Evolutionary conservation across 805 yeast species (phyloP), one percentile per base, ranked within the genome.

Genomic region (Cyberlindnera samutprakarnensis): DNA sequence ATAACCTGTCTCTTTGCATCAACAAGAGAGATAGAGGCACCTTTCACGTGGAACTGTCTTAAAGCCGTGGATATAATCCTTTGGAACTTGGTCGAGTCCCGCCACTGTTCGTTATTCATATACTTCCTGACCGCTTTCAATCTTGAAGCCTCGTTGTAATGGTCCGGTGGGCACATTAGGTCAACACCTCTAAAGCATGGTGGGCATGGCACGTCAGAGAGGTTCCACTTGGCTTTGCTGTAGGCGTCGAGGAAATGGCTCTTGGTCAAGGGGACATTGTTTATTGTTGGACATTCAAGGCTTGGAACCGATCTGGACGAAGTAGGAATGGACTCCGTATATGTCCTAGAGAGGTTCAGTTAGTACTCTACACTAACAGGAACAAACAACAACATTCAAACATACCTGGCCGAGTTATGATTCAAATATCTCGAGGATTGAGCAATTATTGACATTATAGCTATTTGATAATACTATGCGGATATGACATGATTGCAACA

Each of bases 1-100:
- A 76, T 62, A 8, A 65, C 36, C 27, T 74, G 80, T 27, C 59
- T 58, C 13, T 57, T 57, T 9, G 64, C 49, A 32, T 68, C 71
- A 7, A 82, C 44, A n/a, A 81, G 37, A 6, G 86, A 75, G 14
- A 81, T 68, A 1, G 78, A 57, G 2, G 72, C 72, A 2, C 83
- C 82, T 12, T 60, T 50, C 5, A 69, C 66, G 4, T 61, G 59
- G 35, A 71, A 68, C 26, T 51, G 31, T 25, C 58, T 62, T 37
- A 68, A 44, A n/a, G 71, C 51, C 31, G 54, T 53, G 9, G 59
- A 38, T 9, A 68, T 41, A 8, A 64, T 36, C 33, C 52, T 53
- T 43, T 58, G 64, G 49, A 76, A 63, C 7, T 58, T 39, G 4
- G 39, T 38, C 19, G 55, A 36, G 24, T 62, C 61, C 24, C 58